These are phyloP conservation scores for Phascolomyces articulosus DNA, from an alignment of 371 early-diverging fungal genomes.

Conservation along the genomic window DNA sequence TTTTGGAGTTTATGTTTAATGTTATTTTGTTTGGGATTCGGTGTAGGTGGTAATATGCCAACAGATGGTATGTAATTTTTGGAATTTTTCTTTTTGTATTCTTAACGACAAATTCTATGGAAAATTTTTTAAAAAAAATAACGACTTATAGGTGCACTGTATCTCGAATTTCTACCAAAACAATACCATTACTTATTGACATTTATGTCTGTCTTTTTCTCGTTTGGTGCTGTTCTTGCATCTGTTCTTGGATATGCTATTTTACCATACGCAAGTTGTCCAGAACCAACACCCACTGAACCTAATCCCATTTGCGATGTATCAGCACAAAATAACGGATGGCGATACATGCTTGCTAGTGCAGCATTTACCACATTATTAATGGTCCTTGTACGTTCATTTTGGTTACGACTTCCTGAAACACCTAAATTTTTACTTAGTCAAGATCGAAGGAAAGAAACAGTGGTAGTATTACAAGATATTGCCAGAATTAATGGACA, in stretches of 20 bases:
- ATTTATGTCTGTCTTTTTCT: conserved; percentile 84
- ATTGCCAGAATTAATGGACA: conserved; percentile 78
- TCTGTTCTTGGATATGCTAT: conserved; percentile 68
- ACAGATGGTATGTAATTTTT: conserved; percentile 63
- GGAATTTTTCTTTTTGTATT: neutral
- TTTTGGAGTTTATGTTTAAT: conserved; percentile 67
- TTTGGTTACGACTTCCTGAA: conserved; percentile 74
- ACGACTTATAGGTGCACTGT: conserved; percentile 66
- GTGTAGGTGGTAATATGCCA: conserved; percentile 92
- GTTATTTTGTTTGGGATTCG: conserved; percentile 76
- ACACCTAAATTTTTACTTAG: conserved; percentile 81
- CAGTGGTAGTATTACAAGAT: conserved; percentile 69
- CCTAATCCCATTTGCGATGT: conserved; percentile 50
- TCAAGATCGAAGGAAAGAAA: conserved; percentile 69
- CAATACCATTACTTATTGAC: conserved; percentile 81
- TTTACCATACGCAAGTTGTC: conserved; percentile 71
- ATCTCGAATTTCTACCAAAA: conserved; percentile 83
- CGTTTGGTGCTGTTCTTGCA: conserved; percentile 80
- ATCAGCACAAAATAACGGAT: conserved; percentile 67
- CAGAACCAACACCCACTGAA: conserved; percentile 40
- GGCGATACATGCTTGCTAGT: conserved; percentile 72
- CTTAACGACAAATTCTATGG: neutral
- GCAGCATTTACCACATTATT: conserved; percentile 62
- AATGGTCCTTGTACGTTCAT: conserved; percentile 72
- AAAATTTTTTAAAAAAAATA: neutral